Base-by-base conservation (phyloP, 23 red algal species). In the Gracilaria caudata region DNA sequence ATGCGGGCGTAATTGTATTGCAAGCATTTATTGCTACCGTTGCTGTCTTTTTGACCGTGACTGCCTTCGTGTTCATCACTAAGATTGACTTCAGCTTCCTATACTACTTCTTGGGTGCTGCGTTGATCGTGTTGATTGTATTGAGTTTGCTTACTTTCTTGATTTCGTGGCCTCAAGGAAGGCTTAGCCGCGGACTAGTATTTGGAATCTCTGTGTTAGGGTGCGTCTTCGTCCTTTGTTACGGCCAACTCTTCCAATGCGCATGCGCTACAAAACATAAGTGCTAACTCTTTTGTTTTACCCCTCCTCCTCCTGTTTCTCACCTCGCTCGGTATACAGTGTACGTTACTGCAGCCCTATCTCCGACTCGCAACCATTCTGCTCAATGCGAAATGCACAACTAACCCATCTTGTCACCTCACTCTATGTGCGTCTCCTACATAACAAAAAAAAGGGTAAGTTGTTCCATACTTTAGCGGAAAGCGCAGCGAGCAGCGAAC, bases 81-180 rank as follows among this genome's bases (percentile, higher is more conserved):
- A 94, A 99, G 79, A 94, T 92, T 58, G 97, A 99, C 81, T 99
- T 99, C 61, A 93, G 88, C 59, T 99, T 96, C 47, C 75, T 99
- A 20, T 86, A 80, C 28, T 89, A 89, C 54, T 95, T 95, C 53
- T 78, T 99, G 30, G 80, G 71, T 24, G 97, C 93, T 45, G 81
- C 25, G 44, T 57, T 99, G 6, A n/a, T 95, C 6, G 85, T 84
- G 17, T 30, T 99, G 37, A 61, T 99, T 39, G 90, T 77, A 8
- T 78, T 92, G 26, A 65, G 49, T 51, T 26, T 99, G 43, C 43
- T 95, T 40, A 94, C 95, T 35, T 90, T 83, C 25, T 43, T 95
- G 34, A 66, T 99, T 32, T 38, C 78, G 21, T 83, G 68, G 92
- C 79, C 78, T 8, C 56, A 53, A 12, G 72, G 71, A 17, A 39